Evolutionary conservation across 2,329 filamentous ascomycete genomes (phyloP).

Genomic region (Cytospora piceicola): DNA sequence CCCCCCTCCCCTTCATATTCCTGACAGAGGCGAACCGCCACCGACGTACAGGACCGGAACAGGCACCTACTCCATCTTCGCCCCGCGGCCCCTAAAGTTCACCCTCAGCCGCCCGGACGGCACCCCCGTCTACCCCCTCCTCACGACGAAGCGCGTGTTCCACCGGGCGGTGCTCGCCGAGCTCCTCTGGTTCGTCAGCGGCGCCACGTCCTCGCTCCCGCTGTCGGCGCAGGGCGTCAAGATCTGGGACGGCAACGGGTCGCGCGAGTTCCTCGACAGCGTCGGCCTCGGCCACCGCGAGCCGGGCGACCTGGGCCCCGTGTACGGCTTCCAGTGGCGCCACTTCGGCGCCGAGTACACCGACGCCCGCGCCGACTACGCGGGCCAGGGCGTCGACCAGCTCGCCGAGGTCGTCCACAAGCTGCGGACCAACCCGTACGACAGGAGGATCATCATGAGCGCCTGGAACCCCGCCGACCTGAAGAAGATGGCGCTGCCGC

Average conservation of each 20-base stretch:
- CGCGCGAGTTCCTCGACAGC: constrained; percentile 84
- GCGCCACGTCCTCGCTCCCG: constrained; percentile 76
- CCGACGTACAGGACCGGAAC: constrained; percentile 74
- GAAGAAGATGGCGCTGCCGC: constrained; percentile 86
- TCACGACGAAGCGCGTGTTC: constrained; percentile 98
- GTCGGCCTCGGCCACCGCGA: constrained; percentile 80
- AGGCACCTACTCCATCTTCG: constrained; percentile 88
- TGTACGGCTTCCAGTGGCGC: constrained; percentile 99
- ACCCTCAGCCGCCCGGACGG: constrained; percentile 65
- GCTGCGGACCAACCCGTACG: constrained; percentile 80
- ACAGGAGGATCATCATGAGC: constrained; percentile 84
- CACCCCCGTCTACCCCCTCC: constrained; percentile 77
- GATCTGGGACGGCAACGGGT: constrained; percentile 98
- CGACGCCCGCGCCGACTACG: constrained; percentile 79
- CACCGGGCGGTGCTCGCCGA: constrained; percentile 87
- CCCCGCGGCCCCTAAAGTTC: constrained; percentile 85
- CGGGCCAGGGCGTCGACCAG: constrained; percentile 89
- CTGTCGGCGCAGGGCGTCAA: constrained; percentile 83
- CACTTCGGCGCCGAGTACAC: constrained; percentile 94
- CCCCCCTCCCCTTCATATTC: no score
- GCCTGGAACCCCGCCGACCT: constrained; percentile 94
- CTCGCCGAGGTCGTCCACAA: constrained; percentile 88
- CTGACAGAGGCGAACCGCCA: constrained; percentile 20
- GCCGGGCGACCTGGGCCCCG: constrained; percentile 88
- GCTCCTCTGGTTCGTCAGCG: constrained; percentile 93